A percentile compares a stretch with the other conserved stretches of the same genome.
Evolutionary conservation across 2,329 filamentous ascomycete species (phyloP).

Genomic region (Verticillium isaacii): DNA sequence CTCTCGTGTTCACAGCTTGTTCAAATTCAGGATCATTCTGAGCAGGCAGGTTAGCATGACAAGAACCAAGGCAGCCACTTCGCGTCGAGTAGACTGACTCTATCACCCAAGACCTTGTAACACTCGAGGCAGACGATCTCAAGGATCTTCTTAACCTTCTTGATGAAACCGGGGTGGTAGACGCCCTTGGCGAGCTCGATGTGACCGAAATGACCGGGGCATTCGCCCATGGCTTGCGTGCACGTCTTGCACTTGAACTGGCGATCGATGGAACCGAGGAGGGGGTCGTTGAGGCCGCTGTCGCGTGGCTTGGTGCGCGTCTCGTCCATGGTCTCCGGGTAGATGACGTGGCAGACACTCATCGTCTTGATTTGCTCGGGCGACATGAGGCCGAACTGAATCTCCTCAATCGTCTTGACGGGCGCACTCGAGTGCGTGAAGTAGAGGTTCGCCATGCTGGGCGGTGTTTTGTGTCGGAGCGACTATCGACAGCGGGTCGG

Average conservation of each 20-base stretch:
- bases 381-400: conserved; percentile 96
- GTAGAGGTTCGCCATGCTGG: conserved; percentile 83
- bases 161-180: conserved; percentile 92
- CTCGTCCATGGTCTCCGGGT: conserved; percentile 99
- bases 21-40: conserved; percentile 81
- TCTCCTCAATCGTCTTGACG: conserved; percentile 96
- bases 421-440: conserved; percentile 92
- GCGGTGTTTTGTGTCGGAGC: background rate
- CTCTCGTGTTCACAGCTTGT: conserved; percentile 76
- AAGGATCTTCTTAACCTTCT: conserved; percentile 98
- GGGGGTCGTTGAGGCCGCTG: conserved; percentile 89
- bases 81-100: conserved; percentile 73
- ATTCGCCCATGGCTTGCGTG: conserved; percentile 91
- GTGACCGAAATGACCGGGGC: conserved; percentile 96
- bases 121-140: conserved; percentile 99
- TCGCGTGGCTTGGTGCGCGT: conserved; percentile 85
- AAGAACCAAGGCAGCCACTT: conserved; percentile 45
- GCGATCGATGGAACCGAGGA: conserved; percentile 92
- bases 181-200: conserved; percentile 97
- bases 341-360: conserved; percentile 93
- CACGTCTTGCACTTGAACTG: conserved; percentile 96
- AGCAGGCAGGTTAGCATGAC: conserved; percentile 55
- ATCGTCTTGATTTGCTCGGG: conserved; percentile 99
- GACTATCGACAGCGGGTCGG: background rate
- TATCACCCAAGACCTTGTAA: conserved; percentile 94